Conservation (phyloP, 306 rosid species). For the Hylodesmum podocarpum region DNA sequence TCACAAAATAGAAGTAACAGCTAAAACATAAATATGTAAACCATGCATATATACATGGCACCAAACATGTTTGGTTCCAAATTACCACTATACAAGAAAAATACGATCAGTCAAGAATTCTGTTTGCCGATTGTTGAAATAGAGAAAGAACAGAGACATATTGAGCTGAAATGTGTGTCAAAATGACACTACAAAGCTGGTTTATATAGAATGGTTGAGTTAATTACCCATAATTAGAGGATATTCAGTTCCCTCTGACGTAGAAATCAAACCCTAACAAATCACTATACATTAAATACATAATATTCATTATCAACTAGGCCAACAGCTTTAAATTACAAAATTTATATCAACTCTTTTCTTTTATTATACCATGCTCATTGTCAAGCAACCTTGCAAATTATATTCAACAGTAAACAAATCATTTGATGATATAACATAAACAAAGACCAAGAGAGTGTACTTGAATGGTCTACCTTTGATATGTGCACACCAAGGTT, state of each 20-base stretch:
- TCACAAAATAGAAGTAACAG: constrained; percentile 1
- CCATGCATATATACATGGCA: neutral
- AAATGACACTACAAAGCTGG: too few relatives aligned
- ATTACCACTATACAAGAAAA: neutral
- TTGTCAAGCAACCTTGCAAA: constrained; percentile 12
- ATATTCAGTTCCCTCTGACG: too few relatives aligned
- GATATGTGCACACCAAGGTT: constrained; percentile 99
- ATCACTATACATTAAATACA: too few relatives aligned
- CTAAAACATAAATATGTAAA: constrained; percentile 1
- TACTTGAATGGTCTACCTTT: constrained; percentile 55
- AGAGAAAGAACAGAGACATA: too few relatives aligned
- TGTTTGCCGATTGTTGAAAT: neutral
- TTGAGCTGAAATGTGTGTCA: too few relatives aligned
- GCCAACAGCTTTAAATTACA: neutral
- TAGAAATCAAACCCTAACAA: too few relatives aligned
- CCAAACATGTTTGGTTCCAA: constrained; percentile 1
- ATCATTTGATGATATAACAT: constrained; percentile 15
- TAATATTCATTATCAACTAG: neutral
- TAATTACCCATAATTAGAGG: too few relatives aligned
- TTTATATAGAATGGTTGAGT: too few relatives aligned
- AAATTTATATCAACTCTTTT: constrained; percentile 7
- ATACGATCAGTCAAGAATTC: neutral
- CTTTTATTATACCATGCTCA: neutral
- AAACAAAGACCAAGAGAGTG: neutral
- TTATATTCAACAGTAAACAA: neutral